Evolutionary conservation across 805 yeast species (phyloP).

Genomic region (Candida ficus): DNA sequence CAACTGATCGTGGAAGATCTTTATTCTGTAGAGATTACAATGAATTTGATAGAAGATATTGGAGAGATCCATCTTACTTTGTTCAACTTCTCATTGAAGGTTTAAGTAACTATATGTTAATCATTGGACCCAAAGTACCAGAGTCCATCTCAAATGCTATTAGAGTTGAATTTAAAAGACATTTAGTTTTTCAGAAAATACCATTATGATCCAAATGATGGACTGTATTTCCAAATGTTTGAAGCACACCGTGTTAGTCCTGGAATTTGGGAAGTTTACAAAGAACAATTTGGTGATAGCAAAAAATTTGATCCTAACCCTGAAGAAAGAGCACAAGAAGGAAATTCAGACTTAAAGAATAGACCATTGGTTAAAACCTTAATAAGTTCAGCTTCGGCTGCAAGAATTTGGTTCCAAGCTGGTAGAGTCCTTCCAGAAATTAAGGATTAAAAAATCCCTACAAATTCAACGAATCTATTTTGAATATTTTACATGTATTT

Average conservation of each 20-base stretch:
- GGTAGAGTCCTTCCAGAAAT: slow-evolving; percentile 47
- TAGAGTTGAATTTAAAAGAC: slow-evolving; percentile 43
- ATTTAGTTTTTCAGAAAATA: slow-evolving; percentile 54
- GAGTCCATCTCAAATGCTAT: slow-evolving; percentile 27
- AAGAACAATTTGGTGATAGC: slow-evolving; percentile 48
- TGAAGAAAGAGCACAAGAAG: slow-evolving; percentile 45
- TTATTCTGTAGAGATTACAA: slow-evolving; percentile 56
- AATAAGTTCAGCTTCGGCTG: slow-evolving; percentile 64
- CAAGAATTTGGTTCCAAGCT: slow-evolving; percentile 63
- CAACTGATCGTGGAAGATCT: slow-evolving; percentile 48
- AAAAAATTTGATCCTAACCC: slow-evolving; percentile 44
- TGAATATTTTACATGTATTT: not conserved
- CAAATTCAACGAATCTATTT: not conserved
- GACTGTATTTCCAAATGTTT: slow-evolving; percentile 53
- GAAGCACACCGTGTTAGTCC: slow-evolving; percentile 51
- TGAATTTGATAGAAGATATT: slow-evolving; percentile 47
- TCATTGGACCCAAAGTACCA: slow-evolving; percentile 37
- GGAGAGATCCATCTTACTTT: slow-evolving; percentile 61
- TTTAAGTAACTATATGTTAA: slow-evolving; percentile 55
- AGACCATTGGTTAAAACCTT: slow-evolving; percentile 43
- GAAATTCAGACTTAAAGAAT: slow-evolving; percentile 30
- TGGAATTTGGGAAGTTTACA: slow-evolving; percentile 46
- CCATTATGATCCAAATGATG: slow-evolving; percentile 52
- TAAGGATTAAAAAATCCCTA: no score
- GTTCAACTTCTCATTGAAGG: slow-evolving; percentile 64